Percentiles rank a stretch among this genome's conserved stretches.
phyloP scores from a whole-genome alignment of 2,329 filamentous ascomycete genomes.

The Blastomyces gilchristii region DNA sequence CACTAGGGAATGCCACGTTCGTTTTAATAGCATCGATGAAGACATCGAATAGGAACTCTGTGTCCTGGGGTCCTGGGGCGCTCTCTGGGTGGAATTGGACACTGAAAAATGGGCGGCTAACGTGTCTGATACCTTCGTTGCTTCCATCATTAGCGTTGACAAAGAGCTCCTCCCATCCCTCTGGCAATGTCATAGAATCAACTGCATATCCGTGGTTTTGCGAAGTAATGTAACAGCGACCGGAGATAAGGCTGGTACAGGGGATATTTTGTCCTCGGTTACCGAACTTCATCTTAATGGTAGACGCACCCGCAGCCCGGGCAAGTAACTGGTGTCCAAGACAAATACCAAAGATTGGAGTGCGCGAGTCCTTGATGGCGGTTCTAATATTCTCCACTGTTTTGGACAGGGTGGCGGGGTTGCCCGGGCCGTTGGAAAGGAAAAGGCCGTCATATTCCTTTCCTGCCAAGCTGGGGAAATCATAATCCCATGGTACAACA shows the following conservation, averaged over 20 bases:
- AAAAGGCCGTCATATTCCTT: constrained; percentile 93
- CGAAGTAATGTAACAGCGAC: constrained; percentile 96
- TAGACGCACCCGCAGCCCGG: constrained; percentile 72
- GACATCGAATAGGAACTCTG: constrained; percentile 92
- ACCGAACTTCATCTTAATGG: constrained; percentile 97
- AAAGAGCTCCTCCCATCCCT: constrained; percentile 86
- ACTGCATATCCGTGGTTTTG: constrained; percentile 98
- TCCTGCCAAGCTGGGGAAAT: constrained; percentile 65
- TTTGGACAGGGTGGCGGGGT: constrained; percentile 71
- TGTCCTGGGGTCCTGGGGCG: constrained; percentile 88
- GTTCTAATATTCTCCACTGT: constrained; percentile 71
- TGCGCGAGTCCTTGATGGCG: constrained; percentile 67
- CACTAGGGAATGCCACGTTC: constrained; percentile 55
- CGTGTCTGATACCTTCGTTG: constrained; percentile 94
- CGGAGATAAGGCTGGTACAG: constrained; percentile 88
- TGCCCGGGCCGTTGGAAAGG: constrained; percentile 94
- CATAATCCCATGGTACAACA: constrained; percentile 92
- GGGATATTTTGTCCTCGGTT: constrained; percentile 98
- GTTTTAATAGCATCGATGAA: constrained; percentile 78
- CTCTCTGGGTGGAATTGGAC: constrained; percentile 99
- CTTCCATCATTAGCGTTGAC: constrained; percentile 97
- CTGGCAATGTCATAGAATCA: constrained; percentile 62
- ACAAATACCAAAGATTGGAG: constrained; percentile 92
- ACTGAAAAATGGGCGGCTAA: constrained; percentile 82
- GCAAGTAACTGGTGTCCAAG: constrained; percentile 89